Conservation (phyloP, 352 stramenopile species). For the Peronospora farinosa region DNA sequence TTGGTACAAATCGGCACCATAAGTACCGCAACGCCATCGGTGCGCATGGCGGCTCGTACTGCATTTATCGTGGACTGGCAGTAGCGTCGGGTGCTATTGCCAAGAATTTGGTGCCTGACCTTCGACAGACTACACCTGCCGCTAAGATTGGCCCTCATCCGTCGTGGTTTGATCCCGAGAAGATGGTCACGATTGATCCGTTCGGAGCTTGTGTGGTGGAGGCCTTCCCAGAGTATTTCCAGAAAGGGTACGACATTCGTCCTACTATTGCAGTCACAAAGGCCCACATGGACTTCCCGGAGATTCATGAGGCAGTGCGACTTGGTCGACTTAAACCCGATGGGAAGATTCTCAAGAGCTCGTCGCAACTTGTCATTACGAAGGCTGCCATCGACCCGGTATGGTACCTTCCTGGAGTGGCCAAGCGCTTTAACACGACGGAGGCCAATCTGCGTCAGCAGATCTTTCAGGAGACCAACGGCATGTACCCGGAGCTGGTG, state of each 20-base stretch:
- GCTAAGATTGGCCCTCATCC: slow-evolving; percentile 95
- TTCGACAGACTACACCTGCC: slow-evolving; percentile 92
- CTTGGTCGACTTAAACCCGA: slow-evolving; percentile 92
- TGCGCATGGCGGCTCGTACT: slow-evolving; percentile 96
- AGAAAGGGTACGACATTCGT: slow-evolving; percentile 97
- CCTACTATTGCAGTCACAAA: slow-evolving; percentile 95
- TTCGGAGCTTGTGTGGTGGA: slow-evolving; percentile 77
- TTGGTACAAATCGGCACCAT: slow-evolving; percentile 93
- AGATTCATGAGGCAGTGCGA: slow-evolving; percentile 94
- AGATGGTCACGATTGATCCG: slow-evolving; percentile 83
- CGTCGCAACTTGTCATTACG: slow-evolving; percentile 89
- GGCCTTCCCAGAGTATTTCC: slow-evolving; percentile 90
- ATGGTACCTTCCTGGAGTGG: slow-evolving; percentile 98
- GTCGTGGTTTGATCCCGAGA: slow-evolving; percentile 93
- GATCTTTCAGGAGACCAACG: slow-evolving; percentile 99
- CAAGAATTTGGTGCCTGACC: slow-evolving; percentile 57
- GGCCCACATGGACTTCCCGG: slow-evolving; percentile 98
- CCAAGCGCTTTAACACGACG: slow-evolving; percentile 95
- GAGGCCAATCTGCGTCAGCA: slow-evolving; percentile 93
- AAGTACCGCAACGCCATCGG: slow-evolving; percentile 97
- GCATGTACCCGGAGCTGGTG: slow-evolving; percentile 99
- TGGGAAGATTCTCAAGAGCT: slow-evolving; percentile 92
- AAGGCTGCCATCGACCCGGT: slow-evolving; percentile 98
- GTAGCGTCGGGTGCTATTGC: slow-evolving; percentile 76
- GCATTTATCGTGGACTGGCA: slow-evolving; percentile 96